Evolutionary conservation across 139 green algal species (phyloP), one percentile per base, ranked within the genome.

Genomic region (Bryopsis sp.): DNA sequence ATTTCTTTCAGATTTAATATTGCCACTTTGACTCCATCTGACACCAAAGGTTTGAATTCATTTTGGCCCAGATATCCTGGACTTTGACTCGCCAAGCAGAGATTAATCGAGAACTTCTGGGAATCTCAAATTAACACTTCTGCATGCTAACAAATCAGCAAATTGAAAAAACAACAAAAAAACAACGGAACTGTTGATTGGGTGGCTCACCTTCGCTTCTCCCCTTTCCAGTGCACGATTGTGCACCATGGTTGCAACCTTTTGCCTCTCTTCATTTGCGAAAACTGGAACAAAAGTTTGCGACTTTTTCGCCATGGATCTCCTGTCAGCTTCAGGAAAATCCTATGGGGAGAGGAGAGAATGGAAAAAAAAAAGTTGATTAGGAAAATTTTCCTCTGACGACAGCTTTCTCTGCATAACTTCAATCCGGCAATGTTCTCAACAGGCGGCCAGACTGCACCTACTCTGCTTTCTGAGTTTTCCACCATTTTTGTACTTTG

Each of bases 191-290:
- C 33, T 5, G 33, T 22, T 61, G 5, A 22, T 31, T 26, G 29
- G 8, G 29, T 8, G 19, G 33, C 48, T 61, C 48, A 36, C 48
- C 5, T 33, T 61, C 33, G 24, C 5, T 15, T 61, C 11, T 36
- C 29, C 33, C n/a, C 33, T 61, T 11, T 11, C 11, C 15, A 61
- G n/a, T n/a, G n/a, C 33, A 29, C 50, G 50, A 33, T 29, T 8
- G 8, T 34, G 58, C 8, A 65, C 32, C 58, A 47, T 65, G 4
- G 28, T 39, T 39, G 58, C 58, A 28, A 65, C 32, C 43, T 65
- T 65, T 22, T 26, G 24, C 4, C 58, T 15, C 26, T 65, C 58
- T 39, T 65, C 58, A 46, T 6, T 46, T 65, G 32, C 58, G 43
- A 65, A 65, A 3, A 28, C 31, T 7, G 31, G 32, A 4, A 65